Evolutionary conservation across 169 alveolate genomes (phyloP).

Genomic region (Plasmodium berghei): DNA sequence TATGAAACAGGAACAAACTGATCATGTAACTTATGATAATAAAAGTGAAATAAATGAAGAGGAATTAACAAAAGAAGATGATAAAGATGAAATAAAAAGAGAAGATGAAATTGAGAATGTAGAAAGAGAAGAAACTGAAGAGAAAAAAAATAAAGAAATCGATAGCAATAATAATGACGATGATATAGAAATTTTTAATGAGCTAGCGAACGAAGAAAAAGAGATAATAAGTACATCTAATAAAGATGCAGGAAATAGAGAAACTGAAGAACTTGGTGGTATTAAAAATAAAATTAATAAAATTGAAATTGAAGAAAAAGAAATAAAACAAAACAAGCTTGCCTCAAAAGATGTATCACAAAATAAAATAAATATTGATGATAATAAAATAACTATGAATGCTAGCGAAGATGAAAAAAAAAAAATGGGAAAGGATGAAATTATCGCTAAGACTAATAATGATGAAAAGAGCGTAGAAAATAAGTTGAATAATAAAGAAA

Average conservation of each 20-base stretch:
- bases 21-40: background rate
- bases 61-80: background rate
- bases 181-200: slow-evolving; percentile 12
- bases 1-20: slow-evolving; percentile 10
- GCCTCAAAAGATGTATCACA: too few species aligned
- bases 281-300: background rate
- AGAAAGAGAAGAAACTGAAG: background rate
- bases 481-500: background rate
- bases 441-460: background rate
- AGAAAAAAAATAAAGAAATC: slow-evolving; percentile 34
- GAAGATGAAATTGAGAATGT: slow-evolving; percentile 10
- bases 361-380: background rate
- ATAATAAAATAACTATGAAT: background rate
- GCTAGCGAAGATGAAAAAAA: background rate
- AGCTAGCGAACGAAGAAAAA: background rate
- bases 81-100: background rate
- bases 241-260: background rate
- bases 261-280: background rate
- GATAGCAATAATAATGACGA: slow-evolving; percentile 15
- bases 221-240: background rate
- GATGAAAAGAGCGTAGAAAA: background rate
- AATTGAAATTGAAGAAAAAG: background rate
- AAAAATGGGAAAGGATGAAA: background rate
- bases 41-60: background rate
- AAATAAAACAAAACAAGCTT: background rate